Evolutionary conservation across 2,329 filamentous ascomycete genomes (phyloP).

Genomic region (Metarhizium rileyi): DNA sequence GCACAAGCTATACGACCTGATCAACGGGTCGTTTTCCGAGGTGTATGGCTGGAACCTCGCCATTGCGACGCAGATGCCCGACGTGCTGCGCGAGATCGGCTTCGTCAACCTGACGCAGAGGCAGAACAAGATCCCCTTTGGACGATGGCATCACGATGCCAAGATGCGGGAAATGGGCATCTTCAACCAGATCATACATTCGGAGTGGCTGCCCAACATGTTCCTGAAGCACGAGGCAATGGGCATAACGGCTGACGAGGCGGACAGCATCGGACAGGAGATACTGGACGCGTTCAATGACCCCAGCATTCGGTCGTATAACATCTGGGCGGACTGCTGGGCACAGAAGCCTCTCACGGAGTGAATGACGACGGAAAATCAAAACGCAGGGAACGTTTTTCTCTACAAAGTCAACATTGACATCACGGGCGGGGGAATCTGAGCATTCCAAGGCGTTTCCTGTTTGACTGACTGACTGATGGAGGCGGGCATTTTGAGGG

Average conservation of each 20-base stretch:
- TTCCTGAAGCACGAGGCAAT: constrained; percentile 22
- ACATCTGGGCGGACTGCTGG: constrained; percentile 28
- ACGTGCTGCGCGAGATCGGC: constrained; percentile 21
- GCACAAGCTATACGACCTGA: constrained; percentile 22
- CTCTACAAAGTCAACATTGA: neutral
- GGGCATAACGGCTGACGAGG: constrained; percentile 24
- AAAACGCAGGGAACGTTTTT: neutral
- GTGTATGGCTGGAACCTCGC: constrained; percentile 26
- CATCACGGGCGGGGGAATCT: neutral
- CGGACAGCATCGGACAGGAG: constrained; percentile 20
- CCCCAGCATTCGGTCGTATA: constrained; percentile 21
- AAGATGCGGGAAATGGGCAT: constrained; percentile 27
- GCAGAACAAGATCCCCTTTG: constrained; percentile 23
- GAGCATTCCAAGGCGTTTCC: neutral
- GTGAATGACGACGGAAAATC: neutral
- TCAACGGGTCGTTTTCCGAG: constrained; percentile 21
- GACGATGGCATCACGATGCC: constrained; percentile 27
- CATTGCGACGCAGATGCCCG: constrained; percentile 18
- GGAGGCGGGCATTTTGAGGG: no score
- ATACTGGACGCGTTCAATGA: constrained; percentile 23
- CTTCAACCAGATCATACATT: constrained; percentile 24
- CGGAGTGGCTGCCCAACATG: constrained; percentile 25
- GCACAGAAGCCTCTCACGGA: constrained; percentile 24
- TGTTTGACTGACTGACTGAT: neutral
- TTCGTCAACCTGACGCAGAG: constrained; percentile 23